phyloP scores from a whole-genome alignment of 1,139 yeast species.

The Blastobotrys niveus region DNA sequence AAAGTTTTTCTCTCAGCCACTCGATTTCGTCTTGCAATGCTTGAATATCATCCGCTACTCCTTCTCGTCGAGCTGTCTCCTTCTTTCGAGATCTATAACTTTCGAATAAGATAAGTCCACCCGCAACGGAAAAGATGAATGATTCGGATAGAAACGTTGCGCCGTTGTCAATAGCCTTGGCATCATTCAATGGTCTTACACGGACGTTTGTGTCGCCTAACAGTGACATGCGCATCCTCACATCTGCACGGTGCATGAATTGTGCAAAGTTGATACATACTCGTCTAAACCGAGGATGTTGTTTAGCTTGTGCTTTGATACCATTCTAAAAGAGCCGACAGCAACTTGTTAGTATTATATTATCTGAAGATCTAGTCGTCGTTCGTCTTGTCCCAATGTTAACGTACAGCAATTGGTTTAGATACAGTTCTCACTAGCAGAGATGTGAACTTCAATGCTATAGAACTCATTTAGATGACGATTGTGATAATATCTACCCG shows the following conservation, averaged over 20 bases:
- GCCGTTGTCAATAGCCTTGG: conserved; percentile 77
- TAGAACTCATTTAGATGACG: conserved; percentile 41
- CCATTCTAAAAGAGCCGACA: no score
- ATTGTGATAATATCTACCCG: no score
- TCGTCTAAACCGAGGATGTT: conserved; percentile 58
- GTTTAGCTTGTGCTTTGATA: conserved; percentile 70
- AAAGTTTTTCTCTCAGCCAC: conserved; percentile 47
- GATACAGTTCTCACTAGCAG: conserved; percentile 71
- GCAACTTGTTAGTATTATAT: not conserved
- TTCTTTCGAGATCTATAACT: conserved; percentile 62
- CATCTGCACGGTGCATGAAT: conserved; percentile 61
- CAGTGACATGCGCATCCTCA: conserved; percentile 55
- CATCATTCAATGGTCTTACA: conserved; percentile 76
- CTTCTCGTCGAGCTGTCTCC: conserved; percentile 55
- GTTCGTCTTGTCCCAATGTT: not conserved
- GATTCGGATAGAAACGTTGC: conserved; percentile 74
- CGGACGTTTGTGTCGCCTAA: conserved; percentile 52
- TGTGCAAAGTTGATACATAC: conserved; percentile 72
- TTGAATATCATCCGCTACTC: conserved; percentile 61
- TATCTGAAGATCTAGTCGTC: no score
- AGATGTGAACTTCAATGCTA: conserved; percentile 72
- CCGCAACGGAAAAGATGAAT: conserved; percentile 74
- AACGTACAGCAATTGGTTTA: conserved; percentile 65
- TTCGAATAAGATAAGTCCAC: conserved; percentile 70
- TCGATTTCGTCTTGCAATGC: conserved; percentile 67